Base-by-base conservation (phyloP, 352 stramenopile species). In the Pythium catenulatum region DNA sequence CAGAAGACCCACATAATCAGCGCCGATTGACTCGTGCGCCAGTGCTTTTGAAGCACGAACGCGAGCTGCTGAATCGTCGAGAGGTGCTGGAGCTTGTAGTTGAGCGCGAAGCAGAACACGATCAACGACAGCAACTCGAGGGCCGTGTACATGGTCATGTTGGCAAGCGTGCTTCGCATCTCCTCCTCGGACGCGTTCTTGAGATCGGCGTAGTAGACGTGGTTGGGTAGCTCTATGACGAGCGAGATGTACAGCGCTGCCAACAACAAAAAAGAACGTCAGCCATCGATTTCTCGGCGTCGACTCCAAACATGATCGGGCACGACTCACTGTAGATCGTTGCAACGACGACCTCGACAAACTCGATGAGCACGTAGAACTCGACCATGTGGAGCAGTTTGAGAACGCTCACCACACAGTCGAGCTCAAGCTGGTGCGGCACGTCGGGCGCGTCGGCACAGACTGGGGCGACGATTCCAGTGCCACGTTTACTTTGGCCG, bases 351-450 rank as follows among this genome's bases (percentile, higher is more conserved):
- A 89, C 76, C 45, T 91, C 87, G 19, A 65, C 78, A 37, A 83
- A 89, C 37, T 90, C 84, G 25, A 90, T 86, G 30, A 84, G 74
- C 23, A 82, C 74, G 58, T 82, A 87, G 25, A 90, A 89, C 41
- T 91, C 84, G 19, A 79, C 79, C 70, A 87, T 88, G 36, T 89
- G 85, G 54, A 91, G 87, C 50, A 91, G 73, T 34, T 91, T 90
- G 1, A 69, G 46, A 1, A 83, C 63, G 15, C 78, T 27, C 25
- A 41, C 52, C 14, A 82, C 63, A 72, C 80, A 89, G 2, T 50
- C n/a, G 7, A 75, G 13, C 9, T 48, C 30, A 4, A 48, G 9
- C 15, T 37, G 4, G 1, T 73, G 56, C 41, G 7, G 56, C n/a
- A n/a, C n/a, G n/a, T n/a, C n/a, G n/a, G n/a, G n/a, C n/a, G n/a